Conservation (phyloP, 2,329 filamentous ascomycete genomes). For the Nemania sp. region DNA sequence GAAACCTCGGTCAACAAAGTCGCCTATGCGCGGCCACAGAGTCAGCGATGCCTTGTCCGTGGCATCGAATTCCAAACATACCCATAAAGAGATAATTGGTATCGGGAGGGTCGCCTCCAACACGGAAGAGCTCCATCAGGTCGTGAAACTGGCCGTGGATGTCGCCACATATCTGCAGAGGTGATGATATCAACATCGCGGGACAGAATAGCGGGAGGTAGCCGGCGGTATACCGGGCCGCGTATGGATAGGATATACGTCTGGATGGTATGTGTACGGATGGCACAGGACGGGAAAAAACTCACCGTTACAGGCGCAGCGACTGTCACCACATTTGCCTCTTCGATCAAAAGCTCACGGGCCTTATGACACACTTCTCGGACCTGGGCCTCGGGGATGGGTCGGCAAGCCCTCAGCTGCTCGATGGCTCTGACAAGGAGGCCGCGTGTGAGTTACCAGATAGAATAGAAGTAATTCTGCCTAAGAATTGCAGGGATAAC, state of each 20-base stretch:
- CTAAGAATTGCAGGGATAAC: background rate
- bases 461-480: background rate
- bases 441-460: constrained; percentile 23
- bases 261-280: background rate
- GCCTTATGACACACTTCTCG: constrained; percentile 97
- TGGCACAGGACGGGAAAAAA: background rate
- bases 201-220: too few relatives aligned
- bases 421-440: constrained; percentile 75
- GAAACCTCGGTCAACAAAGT: constrained; percentile 97
- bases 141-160: constrained; percentile 98
- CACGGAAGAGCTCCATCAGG: constrained; percentile 93
- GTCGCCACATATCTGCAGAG: constrained; percentile 81
- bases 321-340: constrained; percentile 95
- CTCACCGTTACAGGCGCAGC: constrained; percentile 89
- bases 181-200: constrained; percentile 19
- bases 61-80: constrained; percentile 44
- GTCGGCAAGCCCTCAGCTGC: constrained; percentile 91
- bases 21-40: constrained; percentile 59
- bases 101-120: constrained; percentile 90
- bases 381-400: constrained; percentile 93
- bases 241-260: background rate
- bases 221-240: too few relatives aligned
- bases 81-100: constrained; percentile 98
- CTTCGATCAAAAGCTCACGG: constrained; percentile 92
- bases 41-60: constrained; percentile 19